Evolutionary conservation across 805 yeast species (phyloP).

Genomic region (Gaillardinia entomophila): DNA sequence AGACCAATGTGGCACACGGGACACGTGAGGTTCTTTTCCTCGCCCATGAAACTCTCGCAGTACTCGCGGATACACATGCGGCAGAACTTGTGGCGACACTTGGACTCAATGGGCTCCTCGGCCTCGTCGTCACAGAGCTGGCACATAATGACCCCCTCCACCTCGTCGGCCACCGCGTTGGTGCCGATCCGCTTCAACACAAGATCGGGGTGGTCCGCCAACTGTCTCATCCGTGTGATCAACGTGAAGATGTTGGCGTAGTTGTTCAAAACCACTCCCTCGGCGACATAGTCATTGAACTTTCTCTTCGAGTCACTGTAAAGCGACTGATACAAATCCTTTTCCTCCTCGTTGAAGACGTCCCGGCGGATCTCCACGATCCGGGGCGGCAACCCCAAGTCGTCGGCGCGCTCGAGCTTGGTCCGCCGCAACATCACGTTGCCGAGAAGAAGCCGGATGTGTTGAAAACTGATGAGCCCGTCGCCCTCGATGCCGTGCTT

Average conservation of each 20-base stretch:
- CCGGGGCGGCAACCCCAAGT: slow-evolving; percentile 94
- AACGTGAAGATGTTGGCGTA: slow-evolving; percentile 95
- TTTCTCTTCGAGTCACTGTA: slow-evolving; percentile 83
- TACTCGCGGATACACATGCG: slow-evolving; percentile 90
- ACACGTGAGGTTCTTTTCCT: slow-evolving; percentile 59
- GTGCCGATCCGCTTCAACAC: slow-evolving; percentile 67
- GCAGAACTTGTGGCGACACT: slow-evolving; percentile 91
- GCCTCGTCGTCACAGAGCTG: slow-evolving; percentile 97
- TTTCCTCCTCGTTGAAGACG: slow-evolving; percentile 88
- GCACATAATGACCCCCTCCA: slow-evolving; percentile 64
- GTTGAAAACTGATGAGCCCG: slow-evolving; percentile 70
- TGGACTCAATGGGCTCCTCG: slow-evolving; percentile 92
- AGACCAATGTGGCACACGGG: slow-evolving; percentile 96
- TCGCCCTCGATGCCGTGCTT: slow-evolving; percentile 77
- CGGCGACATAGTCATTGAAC: slow-evolving; percentile 88
- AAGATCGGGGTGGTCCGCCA: slow-evolving; percentile 97
- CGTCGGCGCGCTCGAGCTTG: slow-evolving; percentile 94
- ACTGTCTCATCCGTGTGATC: slow-evolving; percentile 94
- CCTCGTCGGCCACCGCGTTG: slow-evolving; percentile 29
- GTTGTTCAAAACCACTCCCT: slow-evolving; percentile 93
- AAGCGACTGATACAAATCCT: slow-evolving; percentile 82
- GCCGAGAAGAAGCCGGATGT: slow-evolving; percentile 66
- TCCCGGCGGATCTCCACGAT: slow-evolving; percentile 86
- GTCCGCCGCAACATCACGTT: slow-evolving; percentile 92
- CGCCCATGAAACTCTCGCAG: slow-evolving; percentile 72